A percentile compares a stretch with the other conserved stretches of the same genome.
Conservation (phyloP, 2,329 filamentous ascomycete genomes). For the Biscogniauxia marginata region DNA sequence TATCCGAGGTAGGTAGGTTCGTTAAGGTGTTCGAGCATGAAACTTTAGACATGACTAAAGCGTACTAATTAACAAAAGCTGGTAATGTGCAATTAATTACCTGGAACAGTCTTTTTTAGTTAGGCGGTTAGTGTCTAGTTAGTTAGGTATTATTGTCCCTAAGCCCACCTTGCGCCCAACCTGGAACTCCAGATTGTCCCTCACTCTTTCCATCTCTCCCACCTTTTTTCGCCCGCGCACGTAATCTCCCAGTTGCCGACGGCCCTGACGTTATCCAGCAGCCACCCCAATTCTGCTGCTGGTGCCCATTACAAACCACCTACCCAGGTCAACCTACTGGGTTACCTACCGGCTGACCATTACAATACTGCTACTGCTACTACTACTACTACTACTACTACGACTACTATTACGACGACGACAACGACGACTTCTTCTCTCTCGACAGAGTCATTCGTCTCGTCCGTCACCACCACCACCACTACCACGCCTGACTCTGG, state of each 20-base stretch:
- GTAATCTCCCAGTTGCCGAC: not conserved
- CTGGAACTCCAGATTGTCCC: not conserved
- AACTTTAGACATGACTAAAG: no score
- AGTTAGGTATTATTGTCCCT: not conserved
- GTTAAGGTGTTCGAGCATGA: no score
- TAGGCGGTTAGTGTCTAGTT: not conserved
- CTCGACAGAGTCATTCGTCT: not conserved
- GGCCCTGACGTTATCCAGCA: slow-evolving; percentile 2
- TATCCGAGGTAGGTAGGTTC: no score
- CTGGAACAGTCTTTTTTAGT: no score
- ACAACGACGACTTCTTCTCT: not conserved
- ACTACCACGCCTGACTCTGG: not conserved
- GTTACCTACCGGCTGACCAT: no score
- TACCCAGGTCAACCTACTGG: not conserved
- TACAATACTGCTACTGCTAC: not conserved
- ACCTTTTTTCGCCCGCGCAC: not conserved
- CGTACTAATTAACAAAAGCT: no score
- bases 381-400: slow-evolving; percentile 4
- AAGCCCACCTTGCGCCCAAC: not conserved
- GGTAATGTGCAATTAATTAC: no score
- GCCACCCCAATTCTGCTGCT: not conserved
- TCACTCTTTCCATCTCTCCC: not conserved
- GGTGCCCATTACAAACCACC: not conserved
- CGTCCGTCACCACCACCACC: not conserved
- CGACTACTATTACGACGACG: slow-evolving; percentile 4